Base-by-base conservation (phyloP, 225 moss, liverwort and hornwort species). In the Straminergon stramineum region DNA sequence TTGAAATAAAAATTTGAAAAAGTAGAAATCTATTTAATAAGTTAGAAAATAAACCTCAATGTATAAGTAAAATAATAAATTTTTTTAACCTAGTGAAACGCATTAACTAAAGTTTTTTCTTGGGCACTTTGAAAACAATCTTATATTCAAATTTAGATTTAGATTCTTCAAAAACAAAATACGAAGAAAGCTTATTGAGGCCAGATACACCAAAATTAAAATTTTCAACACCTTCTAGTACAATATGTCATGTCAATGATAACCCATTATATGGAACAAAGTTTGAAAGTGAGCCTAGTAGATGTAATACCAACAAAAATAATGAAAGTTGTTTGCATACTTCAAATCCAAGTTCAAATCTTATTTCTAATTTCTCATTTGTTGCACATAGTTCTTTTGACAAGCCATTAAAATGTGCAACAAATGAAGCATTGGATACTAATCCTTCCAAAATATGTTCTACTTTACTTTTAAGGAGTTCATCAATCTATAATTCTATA, bases 21-120 rank as follows among this genome's bases (percentile, higher is more conserved):
- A 4, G 1, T 27, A 7, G 0, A 57, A 79, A 28, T 39, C 5
- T 11, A n/a, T 39, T n/a, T n/a, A 11, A n/a, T 7, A 58, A 39
- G 5, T 28, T 58, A 2, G 18, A 9, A 58, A 58, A 28, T 28
- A 2, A 58, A 79, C 4, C 58, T 17, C 7, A 18, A 57, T n/a
- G 1, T 15, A 17, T 27, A 58, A 58, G 7, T 58, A 26, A 27
- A n/a, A 10, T 22, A 15, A 26, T 5, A 51, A 55, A 24, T 0
- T 16, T 2, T 11, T 58, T 58, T 7, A 58, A 39, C 7, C 1
- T 27, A n/a, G 6, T 28, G 1, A 58, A 79, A 57, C 0, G 0
- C 11, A 39, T 39, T 17, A 27, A 39, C 17, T 26, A 6, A 57
- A 10, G 7, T n/a, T 57, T 24, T 30, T 56, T 27, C 10, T 17